Base-by-base conservation (phyloP, 106 monocot genomes). In the Dendrobium officinale region DNA sequence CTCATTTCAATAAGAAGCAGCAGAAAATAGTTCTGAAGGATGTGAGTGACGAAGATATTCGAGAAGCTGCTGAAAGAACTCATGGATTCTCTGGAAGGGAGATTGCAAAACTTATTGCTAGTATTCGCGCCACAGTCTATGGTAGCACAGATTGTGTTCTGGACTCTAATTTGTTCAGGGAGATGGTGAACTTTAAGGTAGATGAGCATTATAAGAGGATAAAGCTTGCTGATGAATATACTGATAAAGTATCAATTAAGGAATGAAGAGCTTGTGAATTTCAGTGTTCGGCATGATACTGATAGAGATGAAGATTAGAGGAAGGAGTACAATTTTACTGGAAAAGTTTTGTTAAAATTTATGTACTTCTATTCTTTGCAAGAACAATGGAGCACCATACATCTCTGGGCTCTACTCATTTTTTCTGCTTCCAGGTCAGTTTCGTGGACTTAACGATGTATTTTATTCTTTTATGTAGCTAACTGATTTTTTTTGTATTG, bases 1-100 rank as follows among this genome's bases (percentile, higher is more conserved):
- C 83, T 29, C 67, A 86, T 0, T 89, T 92, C 78, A 86, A 80
- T 41, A 89, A 33, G 80, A 43, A 88, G 78, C 92, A 56, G 67
- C 88, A 86, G 79, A 81, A 78, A 47, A 92, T 95, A 73, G 48
- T 80, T 17, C 75, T 92, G 0, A 80, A 83, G 75, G 89, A 89
- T 61, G 10, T 98, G 75, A 88, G 66, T 13, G 97, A 98, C 26
- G 94, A 92, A 61, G 78, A 86, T 13, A 83, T 94, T 22, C 74
- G 78, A 4, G 90, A 87, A 54, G 97, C 94, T 13, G 97, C 97
- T 10, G 13, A 26, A 31, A 94, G 89, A 73, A 94, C 84, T 0
- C 85, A 89, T 5, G 94, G 97, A 4, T 98, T 98, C 79, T 98
- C 97, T 18, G 97, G 97, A n/a, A 86, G 97, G 68, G 97, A 98